Percentiles rank a stretch among this genome's conserved stretches.
These are phyloP conservation scores for Corchorus capsularis DNA, from an alignment of 345 rosid species.

Conservation along the genomic window DNA sequence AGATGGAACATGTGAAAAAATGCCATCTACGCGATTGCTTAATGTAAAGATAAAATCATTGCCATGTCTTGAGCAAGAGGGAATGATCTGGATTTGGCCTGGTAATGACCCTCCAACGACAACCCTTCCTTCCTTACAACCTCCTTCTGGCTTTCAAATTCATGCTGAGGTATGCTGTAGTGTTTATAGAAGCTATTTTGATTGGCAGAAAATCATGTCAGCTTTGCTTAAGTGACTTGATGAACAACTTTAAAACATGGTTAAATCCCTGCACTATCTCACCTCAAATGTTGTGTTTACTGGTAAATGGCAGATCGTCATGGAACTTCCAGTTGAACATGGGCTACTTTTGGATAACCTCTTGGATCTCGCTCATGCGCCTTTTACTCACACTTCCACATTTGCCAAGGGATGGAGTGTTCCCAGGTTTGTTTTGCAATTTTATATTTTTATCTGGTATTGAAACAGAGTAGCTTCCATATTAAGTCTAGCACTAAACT, in stretches of 20 bases:
- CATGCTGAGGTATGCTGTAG: conserved; percentile 80
- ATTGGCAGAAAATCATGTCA: conserved; percentile 1
- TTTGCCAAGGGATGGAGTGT: conserved; percentile 99
- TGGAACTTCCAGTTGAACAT: conserved; percentile 99
- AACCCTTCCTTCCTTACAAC: conserved; percentile 68
- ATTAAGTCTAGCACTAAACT: not conserved
- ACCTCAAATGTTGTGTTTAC: conserved; percentile 9
- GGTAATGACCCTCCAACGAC: conserved; percentile 81
- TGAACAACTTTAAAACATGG: not conserved
- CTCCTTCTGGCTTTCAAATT: conserved; percentile 86
- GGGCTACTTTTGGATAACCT: conserved; percentile 95
- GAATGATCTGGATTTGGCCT: conserved; percentile 99
- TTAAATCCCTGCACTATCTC: not conserved
- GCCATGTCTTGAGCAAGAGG: conserved; percentile 92
- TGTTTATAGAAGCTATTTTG: not conserved
- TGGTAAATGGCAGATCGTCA: conserved; percentile 66
- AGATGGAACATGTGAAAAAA: conserved; percentile 90
- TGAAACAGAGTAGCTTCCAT: not conserved
- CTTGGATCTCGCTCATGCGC: conserved; percentile 97
- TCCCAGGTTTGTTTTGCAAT: conserved; percentile 64
- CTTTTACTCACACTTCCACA: conserved; percentile 95
- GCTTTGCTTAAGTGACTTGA: conserved; percentile 7
- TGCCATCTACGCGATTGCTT: conserved; percentile 83
- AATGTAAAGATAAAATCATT: conserved; percentile 74
- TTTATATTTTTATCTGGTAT: not conserved